phyloP scores from a whole-genome alignment of 768 basidiomycete genomes.

The Psilocybe subaeruginosa region DNA sequence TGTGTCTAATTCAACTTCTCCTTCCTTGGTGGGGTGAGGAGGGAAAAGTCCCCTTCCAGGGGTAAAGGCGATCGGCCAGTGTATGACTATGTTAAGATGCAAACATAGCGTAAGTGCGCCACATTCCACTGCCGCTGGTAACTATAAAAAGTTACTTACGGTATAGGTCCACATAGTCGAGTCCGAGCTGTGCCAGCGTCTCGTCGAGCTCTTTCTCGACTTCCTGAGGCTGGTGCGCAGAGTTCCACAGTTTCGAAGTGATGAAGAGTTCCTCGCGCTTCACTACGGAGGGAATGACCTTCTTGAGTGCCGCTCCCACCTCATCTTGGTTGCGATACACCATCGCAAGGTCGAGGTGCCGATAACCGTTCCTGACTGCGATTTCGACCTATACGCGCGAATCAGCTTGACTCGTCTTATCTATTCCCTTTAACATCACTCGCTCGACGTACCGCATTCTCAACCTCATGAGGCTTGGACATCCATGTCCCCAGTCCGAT shows the following conservation, averaged over 20 bases:
- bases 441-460: conserved; percentile 56
- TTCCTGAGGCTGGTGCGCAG: conserved; percentile 61
- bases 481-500: conserved; percentile 87
- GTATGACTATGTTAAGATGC: conserved; percentile 52
- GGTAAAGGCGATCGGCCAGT: conserved; percentile 78
- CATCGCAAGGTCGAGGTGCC: conserved; percentile 85
- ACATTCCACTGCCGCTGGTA: not conserved
- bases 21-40: conserved; percentile 42
- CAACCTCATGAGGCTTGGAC: conserved; percentile 75
- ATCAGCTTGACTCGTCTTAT: not conserved
- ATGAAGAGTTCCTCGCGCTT: conserved; percentile 82
- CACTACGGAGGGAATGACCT: conserved; percentile 76
- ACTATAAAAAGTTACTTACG: conserved; percentile 41
- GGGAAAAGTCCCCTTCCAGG: conserved; percentile 62
- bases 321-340: conserved; percentile 82
- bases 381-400: conserved; percentile 58
- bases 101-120: not conserved
- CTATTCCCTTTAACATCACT: not conserved
- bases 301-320: conserved; percentile 74
- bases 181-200: conserved; percentile 71
- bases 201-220: conserved; percentile 79
- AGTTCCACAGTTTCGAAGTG: conserved; percentile 86
- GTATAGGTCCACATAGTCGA: conserved; percentile 83
- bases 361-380: conserved; percentile 76
- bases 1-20: conserved; percentile 57